A percentile compares a stretch with the other conserved stretches of the same genome.
Evolutionary conservation across 306 rosid species (phyloP).

Genomic region (Chamaecrista fasciculata): DNA sequence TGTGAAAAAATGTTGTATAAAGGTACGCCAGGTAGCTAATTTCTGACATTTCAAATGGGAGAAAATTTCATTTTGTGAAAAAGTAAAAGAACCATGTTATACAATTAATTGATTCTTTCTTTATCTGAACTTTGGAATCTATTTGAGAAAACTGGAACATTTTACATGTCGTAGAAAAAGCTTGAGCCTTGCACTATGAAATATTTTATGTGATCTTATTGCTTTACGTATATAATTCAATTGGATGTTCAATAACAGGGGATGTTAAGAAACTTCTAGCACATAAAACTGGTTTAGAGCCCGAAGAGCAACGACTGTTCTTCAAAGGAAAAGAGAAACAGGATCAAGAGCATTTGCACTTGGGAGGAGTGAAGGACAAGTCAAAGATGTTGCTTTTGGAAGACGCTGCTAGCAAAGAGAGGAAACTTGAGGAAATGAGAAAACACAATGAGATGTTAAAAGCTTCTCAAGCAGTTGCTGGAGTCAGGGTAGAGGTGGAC

Average conservation of each 20-base stretch:
- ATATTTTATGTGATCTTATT: slow-evolving; percentile 11
- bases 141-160: not conserved
- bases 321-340: slow-evolving; percentile 72
- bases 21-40: not conserved
- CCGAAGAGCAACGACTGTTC: slow-evolving; percentile 64
- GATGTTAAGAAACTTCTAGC: slow-evolving; percentile 61
- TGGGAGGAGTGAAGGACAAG: slow-evolving; percentile 73
- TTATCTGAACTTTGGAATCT: slow-evolving; percentile 19
- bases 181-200: not conserved
- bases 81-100: not conserved
- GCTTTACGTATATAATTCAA: slow-evolving; percentile 24
- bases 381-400: slow-evolving; percentile 72
- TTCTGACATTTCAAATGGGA: not conserved
- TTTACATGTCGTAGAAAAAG: not conserved
- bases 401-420: slow-evolving; percentile 49
- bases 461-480: slow-evolving; percentile 61
- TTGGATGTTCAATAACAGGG: slow-evolving; percentile 45
- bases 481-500: slow-evolving; percentile 71
- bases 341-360: slow-evolving; percentile 62
- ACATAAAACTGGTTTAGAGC: slow-evolving; percentile 63
- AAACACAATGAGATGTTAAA: slow-evolving; percentile 46
- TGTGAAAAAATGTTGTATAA: not conserved
- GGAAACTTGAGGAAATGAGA: slow-evolving; percentile 49
- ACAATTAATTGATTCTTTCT: slow-evolving; percentile 7
- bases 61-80: not conserved